Conservation (phyloP, 352 stramenopile species). For the Globisporangium viniferum region DNA sequence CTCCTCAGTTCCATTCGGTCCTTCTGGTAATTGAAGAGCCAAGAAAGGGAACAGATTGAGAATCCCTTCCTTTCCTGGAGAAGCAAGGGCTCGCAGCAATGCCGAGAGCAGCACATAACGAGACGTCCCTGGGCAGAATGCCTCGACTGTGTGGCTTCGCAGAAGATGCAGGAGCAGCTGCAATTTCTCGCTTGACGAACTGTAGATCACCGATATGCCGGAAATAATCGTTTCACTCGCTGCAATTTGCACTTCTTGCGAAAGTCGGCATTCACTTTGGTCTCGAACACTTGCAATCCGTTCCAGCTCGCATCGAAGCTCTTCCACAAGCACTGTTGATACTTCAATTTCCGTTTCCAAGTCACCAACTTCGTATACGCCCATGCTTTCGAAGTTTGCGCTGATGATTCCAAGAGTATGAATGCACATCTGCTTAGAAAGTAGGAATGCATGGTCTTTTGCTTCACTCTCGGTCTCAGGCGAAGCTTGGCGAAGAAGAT, state of each 20-base stretch:
- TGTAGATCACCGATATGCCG: conserved; percentile 65
- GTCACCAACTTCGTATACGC: conserved; percentile 48
- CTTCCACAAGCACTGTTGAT: conserved; percentile 23
- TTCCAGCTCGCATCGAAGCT: conserved; percentile 50
- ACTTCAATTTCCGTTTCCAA: conserved; percentile 36
- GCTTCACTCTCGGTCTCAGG: background rate
- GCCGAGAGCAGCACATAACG: conserved; percentile 56
- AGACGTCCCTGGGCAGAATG: conserved; percentile 33
- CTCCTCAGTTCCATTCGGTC: background rate
- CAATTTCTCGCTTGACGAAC: conserved; percentile 54
- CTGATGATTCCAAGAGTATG: conserved; percentile 53
- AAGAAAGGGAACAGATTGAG: conserved; percentile 61
- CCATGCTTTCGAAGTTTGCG: conserved; percentile 65
- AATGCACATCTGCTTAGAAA: conserved; percentile 24
- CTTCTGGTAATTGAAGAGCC: conserved; percentile 10
- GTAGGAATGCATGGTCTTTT: background rate
- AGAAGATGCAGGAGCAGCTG: conserved; percentile 66
- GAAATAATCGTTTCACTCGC: conserved; percentile 64
- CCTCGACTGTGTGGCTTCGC: conserved; percentile 28
- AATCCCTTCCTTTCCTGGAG: conserved; percentile 59
- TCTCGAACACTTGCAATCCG: conserved; percentile 35
- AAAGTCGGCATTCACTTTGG: conserved; percentile 4
- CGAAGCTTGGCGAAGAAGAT: background rate
- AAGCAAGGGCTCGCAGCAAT: conserved; percentile 49
- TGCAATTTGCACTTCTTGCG: conserved; percentile 40